Evolutionary conservation across 1,139 yeast species (phyloP).

Genomic region (Pneumocystis oryctolagi): DNA sequence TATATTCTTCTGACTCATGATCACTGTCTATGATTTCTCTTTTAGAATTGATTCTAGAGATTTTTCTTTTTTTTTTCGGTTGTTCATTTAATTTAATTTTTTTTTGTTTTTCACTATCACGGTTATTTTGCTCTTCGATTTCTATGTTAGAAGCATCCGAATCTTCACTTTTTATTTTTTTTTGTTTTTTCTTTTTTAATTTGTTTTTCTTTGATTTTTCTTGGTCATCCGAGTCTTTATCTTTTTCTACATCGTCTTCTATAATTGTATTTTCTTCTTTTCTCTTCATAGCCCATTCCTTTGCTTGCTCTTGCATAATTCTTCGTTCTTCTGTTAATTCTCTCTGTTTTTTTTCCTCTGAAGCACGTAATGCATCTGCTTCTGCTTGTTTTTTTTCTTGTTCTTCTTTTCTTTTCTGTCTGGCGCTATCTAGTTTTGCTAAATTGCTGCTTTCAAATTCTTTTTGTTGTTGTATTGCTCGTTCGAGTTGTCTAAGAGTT

Average conservation of each 20-base stretch:
- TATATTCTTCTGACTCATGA: background rate
- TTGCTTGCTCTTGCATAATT: conserved; percentile 9
- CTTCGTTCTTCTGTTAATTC: conserved; percentile 9
- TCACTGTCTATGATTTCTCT: background rate
- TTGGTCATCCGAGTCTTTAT: conserved; percentile 4
- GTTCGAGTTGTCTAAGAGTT: conserved; percentile 52
- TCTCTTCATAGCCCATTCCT: conserved; percentile 7
- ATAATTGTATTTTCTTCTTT: conserved; percentile 1
- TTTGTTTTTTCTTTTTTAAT: conserved; percentile 3
- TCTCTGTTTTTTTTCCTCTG: conserved; percentile 7
- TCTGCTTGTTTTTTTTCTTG: conserved; percentile 1
- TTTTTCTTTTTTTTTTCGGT: background rate
- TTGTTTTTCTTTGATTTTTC: conserved; percentile 8
- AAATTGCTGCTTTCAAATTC: conserved; percentile 46
- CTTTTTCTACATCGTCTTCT: conserved; percentile 1
- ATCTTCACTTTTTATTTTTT: background rate
- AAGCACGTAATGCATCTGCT: conserved; percentile 9
- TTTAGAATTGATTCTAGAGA: background rate
- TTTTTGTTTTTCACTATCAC: background rate
- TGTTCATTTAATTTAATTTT: background rate
- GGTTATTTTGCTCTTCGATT: background rate
- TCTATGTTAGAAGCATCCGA: background rate
- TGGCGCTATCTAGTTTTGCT: conserved; percentile 55
- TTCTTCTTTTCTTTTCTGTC: conserved; percentile 13
- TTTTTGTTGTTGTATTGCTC: conserved; percentile 57